These are phyloP conservation scores for Cytospora paraplurivora DNA, from an alignment of 2,329 filamentous ascomycete genomes.

Conservation along the genomic window DNA sequence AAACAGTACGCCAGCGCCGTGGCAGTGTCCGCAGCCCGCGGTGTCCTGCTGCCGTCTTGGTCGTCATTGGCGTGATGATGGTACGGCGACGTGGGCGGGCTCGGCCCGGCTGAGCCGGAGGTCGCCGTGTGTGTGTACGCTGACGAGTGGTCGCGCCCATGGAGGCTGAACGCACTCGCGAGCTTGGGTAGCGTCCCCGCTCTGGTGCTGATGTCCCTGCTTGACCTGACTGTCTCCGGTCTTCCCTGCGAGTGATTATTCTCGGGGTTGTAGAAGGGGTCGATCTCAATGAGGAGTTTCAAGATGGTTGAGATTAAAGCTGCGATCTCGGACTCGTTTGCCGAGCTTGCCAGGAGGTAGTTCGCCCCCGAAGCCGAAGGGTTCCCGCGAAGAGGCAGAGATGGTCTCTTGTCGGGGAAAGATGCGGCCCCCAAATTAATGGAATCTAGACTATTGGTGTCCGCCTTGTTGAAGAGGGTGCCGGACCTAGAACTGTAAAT, in stretches of 20 bases:
- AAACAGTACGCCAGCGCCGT: conserved; percentile 1
- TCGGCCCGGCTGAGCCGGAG: not conserved
- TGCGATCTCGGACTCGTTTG: conserved; percentile 55
- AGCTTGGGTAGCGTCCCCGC: conserved; percentile 8
- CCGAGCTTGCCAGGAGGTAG: conserved; percentile 58
- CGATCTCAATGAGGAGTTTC: conserved; percentile 49
- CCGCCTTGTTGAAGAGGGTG: conserved; percentile 13
- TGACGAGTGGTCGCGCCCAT: conserved; percentile 10
- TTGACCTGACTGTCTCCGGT: conserved; percentile 28
- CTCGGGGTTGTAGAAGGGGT: conserved; percentile 50
- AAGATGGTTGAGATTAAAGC: conserved; percentile 57
- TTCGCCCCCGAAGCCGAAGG: conserved; percentile 53
- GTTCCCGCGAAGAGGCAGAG: conserved; percentile 33
- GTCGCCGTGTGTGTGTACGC: conserved; percentile 18
- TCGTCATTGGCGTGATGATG: conserved; percentile 2
- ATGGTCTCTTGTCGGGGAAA: not conserved
- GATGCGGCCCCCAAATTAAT: not conserved
- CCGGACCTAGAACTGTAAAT: conserved; percentile 1
- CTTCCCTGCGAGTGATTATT: conserved; percentile 5
- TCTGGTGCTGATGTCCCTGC: conserved; percentile 2
- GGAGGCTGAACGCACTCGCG: conserved; percentile 17
- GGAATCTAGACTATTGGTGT: conserved; percentile 21
- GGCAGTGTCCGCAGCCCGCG: conserved; percentile 2
- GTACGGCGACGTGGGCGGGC: conserved; percentile 3
- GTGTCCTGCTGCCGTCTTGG: conserved; percentile 6